Percentiles rank a stretch among this genome's conserved stretches.
These are phyloP conservation scores for Tetraselmis chui DNA, from an alignment of 139 green algal species.

Conservation along the genomic window DNA sequence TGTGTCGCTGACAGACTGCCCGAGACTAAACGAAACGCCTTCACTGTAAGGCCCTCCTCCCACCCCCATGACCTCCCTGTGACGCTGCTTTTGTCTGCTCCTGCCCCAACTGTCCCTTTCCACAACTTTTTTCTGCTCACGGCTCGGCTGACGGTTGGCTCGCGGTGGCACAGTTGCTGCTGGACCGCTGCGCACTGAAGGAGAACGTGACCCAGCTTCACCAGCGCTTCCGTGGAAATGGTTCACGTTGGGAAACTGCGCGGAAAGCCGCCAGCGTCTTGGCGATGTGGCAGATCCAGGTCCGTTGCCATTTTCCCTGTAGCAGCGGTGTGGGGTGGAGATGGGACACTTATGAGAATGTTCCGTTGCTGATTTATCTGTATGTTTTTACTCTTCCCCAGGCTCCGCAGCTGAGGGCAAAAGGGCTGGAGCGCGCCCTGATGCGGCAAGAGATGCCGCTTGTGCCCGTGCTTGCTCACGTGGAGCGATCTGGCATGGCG, in stretches of 20 bases:
- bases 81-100: background rate
- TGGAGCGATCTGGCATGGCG: slow-evolving; percentile 56
- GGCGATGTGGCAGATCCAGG: background rate
- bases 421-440: slow-evolving; percentile 39
- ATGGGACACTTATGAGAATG: no score
- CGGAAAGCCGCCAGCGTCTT: background rate
- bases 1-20: background rate
- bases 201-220: background rate
- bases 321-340: no score
- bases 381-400: slow-evolving; percentile 3
- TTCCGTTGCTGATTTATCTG: no score
- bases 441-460: slow-evolving; percentile 62
- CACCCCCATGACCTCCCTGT: background rate
- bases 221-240: background rate
- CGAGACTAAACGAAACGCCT: background rate
- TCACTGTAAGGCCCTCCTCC: background rate
- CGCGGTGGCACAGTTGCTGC: background rate
- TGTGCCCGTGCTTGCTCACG: slow-evolving; percentile 53
- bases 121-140: no score
- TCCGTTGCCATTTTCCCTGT: no score
- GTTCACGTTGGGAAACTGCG: background rate
- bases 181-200: background rate
- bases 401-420: slow-evolving; percentile 12
- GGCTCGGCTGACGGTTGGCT: no score
- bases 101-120: no score